These are phyloP conservation scores for Rhodotorula sp. DNA, from an alignment of 1,284 basidiomycete genomes.

Conservation along the genomic window DNA sequence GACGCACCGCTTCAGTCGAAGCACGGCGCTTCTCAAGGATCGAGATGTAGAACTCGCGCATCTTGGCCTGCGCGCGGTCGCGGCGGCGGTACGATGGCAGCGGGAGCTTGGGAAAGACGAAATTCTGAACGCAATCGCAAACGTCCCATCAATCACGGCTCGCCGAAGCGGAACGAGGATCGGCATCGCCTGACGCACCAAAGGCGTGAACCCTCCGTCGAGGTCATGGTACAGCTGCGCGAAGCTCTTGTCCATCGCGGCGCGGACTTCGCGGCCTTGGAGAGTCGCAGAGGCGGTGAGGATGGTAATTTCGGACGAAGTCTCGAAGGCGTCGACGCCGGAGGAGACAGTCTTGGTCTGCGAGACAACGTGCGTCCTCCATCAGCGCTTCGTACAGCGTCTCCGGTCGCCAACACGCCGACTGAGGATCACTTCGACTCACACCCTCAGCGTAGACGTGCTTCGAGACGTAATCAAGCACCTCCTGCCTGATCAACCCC, in stretches of 20 bases:
- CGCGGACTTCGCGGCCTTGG: conserved; percentile 87
- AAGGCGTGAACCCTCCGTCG: conserved; percentile 63
- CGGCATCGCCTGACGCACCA: conserved; percentile 15
- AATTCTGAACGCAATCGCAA: conserved; percentile 69
- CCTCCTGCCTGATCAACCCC: conserved; percentile 83
- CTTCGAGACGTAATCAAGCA: conserved; percentile 36
- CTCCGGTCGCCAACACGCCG: too few relatives aligned
- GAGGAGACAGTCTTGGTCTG: conserved; percentile 54
- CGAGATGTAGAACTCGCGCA: conserved; percentile 88
- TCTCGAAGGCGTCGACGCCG: conserved; percentile 73
- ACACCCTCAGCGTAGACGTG: conserved; percentile 40
- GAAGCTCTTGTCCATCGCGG: conserved; percentile 75
- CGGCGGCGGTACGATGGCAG: conserved; percentile 82
- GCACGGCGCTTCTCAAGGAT: conserved; percentile 78
- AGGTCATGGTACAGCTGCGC: conserved; percentile 84
- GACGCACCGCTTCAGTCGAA: conserved; percentile 53
- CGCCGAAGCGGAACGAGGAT: too few relatives aligned
- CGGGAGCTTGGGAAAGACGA: conserved; percentile 91
- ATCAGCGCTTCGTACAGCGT: background rate
- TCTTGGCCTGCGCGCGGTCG: conserved; percentile 86
- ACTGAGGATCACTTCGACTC: conserved; percentile 25
- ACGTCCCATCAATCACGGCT: too few relatives aligned
- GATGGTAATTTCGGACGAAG: conserved; percentile 89
- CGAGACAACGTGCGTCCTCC: background rate
- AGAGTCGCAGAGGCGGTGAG: conserved; percentile 88